Evolutionary conservation across 139 green algal species (phyloP).

Genomic region (Tetraselmis chui): DNA sequence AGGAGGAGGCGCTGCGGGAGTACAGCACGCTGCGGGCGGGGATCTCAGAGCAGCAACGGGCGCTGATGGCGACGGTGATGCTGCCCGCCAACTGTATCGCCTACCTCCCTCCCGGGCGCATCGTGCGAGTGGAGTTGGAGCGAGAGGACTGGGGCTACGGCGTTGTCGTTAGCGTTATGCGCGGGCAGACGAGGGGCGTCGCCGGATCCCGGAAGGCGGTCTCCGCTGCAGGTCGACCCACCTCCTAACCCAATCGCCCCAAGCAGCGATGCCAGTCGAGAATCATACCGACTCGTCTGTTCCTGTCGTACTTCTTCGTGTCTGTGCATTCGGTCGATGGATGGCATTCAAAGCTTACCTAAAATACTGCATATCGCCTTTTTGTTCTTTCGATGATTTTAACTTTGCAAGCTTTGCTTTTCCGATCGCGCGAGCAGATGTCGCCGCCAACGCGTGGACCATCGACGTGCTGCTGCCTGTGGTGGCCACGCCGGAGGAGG

Average conservation of each 20-base stretch:
- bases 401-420: no score
- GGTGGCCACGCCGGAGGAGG: not conserved
- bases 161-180: constrained; percentile 55
- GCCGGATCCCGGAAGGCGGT: not conserved
- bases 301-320: no score
- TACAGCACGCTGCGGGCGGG: constrained; percentile 25
- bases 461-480: constrained; percentile 54
- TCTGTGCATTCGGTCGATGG: no score
- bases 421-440: no score
- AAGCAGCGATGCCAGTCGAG: no score
- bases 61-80: constrained; percentile 29
- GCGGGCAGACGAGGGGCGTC: not conserved
- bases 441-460: constrained; percentile 38
- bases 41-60: constrained; percentile 17
- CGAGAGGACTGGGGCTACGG: constrained; percentile 77
- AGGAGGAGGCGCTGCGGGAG: constrained; percentile 14
- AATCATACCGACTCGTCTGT: no score
- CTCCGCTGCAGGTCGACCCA: not conserved
- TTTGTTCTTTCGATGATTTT: no score
- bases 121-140: constrained; percentile 45
- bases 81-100: constrained; percentile 52
- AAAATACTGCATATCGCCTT: no score
- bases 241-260: no score
- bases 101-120: constrained; percentile 71
- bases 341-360: no score